phyloP scores from a whole-genome alignment of 2,329 filamentous ascomycete genomes.

The Pestalotiopsis sp. region DNA sequence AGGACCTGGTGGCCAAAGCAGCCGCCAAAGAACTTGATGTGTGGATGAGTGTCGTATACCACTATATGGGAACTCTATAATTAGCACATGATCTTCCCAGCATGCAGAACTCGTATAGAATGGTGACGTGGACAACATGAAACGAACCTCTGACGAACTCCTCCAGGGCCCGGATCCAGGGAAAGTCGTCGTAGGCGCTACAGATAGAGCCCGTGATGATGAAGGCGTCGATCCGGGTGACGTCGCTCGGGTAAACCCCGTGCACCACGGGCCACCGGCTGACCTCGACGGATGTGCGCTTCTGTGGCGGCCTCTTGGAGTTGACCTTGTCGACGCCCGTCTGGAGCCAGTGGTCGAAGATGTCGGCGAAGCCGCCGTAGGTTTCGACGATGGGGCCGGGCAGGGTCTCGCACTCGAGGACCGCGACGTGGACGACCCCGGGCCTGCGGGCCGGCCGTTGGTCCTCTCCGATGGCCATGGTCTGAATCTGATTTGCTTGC shows the following conservation, averaged over 20 bases:
- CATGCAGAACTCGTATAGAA: background rate
- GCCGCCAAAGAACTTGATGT: constrained; percentile 16
- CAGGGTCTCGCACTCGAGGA: constrained; percentile 16
- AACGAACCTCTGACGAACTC: constrained; percentile 5
- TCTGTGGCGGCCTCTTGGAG: background rate
- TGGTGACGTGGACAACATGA: background rate
- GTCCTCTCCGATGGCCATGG: background rate
- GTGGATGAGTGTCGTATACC: constrained; percentile 12
- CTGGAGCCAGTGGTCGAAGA: constrained; percentile 15
- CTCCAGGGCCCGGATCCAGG: constrained; percentile 12
- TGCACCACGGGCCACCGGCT: constrained; percentile 10
- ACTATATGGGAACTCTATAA: background rate
- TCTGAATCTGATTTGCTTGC: too few species aligned
- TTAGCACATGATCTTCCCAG: background rate
- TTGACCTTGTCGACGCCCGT: constrained; percentile 11
- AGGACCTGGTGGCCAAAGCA: constrained; percentile 18
- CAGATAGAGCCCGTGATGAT: constrained; percentile 16
- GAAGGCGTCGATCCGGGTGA: constrained; percentile 10
- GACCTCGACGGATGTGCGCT: background rate
- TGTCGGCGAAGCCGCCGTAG: constrained; percentile 13
- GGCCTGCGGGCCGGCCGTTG: background rate
- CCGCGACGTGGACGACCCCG: constrained; percentile 12
- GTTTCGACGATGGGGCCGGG: background rate
- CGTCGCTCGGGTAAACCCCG: constrained; percentile 9
- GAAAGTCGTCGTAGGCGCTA: constrained; percentile 12